Evolutionary conservation across 164 flowering plant genomes (phyloP), one percentile per base, ranked within the genome.

Genomic region (Piper longum): DNA sequence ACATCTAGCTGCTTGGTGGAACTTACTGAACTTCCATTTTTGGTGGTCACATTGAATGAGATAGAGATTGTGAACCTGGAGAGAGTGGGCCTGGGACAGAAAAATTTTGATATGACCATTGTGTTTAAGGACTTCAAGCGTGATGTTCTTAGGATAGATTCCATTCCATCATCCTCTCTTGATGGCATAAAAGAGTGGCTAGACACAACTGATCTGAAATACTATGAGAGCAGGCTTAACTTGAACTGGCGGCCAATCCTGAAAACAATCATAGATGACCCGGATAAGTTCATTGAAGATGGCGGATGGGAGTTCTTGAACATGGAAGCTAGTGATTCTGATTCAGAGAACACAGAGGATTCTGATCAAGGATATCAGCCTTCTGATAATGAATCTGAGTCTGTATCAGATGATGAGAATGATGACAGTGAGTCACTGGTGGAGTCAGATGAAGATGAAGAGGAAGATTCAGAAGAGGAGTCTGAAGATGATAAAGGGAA

Each of bases 261-360:
- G 71, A 87, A 87, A 43, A 84, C 86, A 0, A 85, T 90, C 45
- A 84, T 83, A 3, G 90, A 87, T 63, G 89, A 90, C 42, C 95
- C 90, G 0, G 68, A 80, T 70, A 79, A 74, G 51, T 90, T 87
- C 76, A 78, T 89, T 8, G 86, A 90, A 17, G 81, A 80, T 64
- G 97, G 95, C 4, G 95, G 97, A 5, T 90, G 97, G 95, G 95
- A 90, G 60, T 84, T 90, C 61, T 72, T 89, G 73, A 87, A 87
- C 61, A 40, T 87, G 85, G 97, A 89, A 57, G 95, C 73, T 3
- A 81, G 77, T 76, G 95, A 84, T 67, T 81, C 97, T 2, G 97
- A 84, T 2, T 79, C 85, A 41, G 91, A 82, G 5, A 67, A 78
- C 54, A 73, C 88, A 4, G 79, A 77, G 72, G 96, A 87, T 41